Base-by-base conservation (phyloP, 768 basidiomycete species). In the Mrakia frigida region DNA sequence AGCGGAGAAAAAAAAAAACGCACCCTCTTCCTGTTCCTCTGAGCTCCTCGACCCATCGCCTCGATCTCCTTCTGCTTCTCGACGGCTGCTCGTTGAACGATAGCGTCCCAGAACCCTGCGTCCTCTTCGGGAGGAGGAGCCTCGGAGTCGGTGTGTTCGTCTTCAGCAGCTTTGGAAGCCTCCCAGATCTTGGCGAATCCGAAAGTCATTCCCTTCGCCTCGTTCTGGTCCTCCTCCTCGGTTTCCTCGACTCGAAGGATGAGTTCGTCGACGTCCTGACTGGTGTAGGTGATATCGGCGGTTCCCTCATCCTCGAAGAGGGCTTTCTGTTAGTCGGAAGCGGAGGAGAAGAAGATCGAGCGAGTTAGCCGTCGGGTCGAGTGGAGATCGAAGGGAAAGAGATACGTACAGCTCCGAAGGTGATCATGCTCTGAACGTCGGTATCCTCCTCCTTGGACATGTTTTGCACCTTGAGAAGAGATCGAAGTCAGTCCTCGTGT, bases 111-210 rank as follows among this genome's bases (percentile, higher is more conserved):
- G 65, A 77, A 77, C 18, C 60, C 76, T 9, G 70, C 70, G 13
- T 77, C 76, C 21, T 33, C 70, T 18, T 33, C 70, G 9, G 35
- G 52, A 14, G 43, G 53, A 33, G 41, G n/a, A 21, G 14, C 59
- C 81, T 91, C 90, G 77, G 91, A 33, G 4, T 39, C 33, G n/a
- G 63, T 31, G 61, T 52, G 39, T 18, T 35, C 73, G 41, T 74
- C 73, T 33, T 74, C 65, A 41, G 68, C 67, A 9, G 52, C 90
- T 81, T 91, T 90, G 77, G 91, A 89, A 33, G 91, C 89, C 0
- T 90, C 88, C 95, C 95, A 98, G 60, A 98, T 87, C 82, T 95
- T 94, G 16, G 95, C 94, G 80, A 95, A 96, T 9, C 88, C 88
- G 82, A 98, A 97, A 13, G 88, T 85, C 41, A 89, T 82, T 52